Percentiles rank a stretch among this genome's conserved stretches.
Conservation (phyloP, 208 protist species). For the Trichomonas tenax region DNA sequence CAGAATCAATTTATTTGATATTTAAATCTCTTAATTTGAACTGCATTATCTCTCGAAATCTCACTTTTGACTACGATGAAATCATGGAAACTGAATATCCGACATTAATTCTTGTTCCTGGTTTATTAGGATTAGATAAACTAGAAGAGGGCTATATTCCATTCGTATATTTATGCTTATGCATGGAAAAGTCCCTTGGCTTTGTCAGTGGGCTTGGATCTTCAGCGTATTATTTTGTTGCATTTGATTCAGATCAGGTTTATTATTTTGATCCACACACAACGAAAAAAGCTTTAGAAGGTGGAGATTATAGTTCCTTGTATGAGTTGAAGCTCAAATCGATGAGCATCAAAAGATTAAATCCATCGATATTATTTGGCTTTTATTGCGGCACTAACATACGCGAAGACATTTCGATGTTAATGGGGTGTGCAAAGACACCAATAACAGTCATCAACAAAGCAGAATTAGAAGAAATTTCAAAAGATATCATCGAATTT, state of each 20-base stretch:
- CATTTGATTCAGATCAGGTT: not conserved
- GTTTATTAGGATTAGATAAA: not conserved
- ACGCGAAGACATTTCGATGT: not conserved
- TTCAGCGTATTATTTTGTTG: slow-evolving; percentile 1
- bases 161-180: not conserved
- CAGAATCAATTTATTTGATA: not conserved
- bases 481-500: not conserved
- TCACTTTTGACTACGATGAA: not conserved
- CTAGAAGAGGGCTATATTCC: not conserved
- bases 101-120: not conserved
- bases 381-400: not conserved
- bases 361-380: not conserved
- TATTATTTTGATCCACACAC: not conserved
- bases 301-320: not conserved
- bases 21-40: not conserved
- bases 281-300: not conserved
- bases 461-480: not conserved
- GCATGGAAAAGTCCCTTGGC: not conserved
- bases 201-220: not conserved
- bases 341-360: not conserved
- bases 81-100: not conserved
- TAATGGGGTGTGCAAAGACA: not conserved
- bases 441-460: not conserved
- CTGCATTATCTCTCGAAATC: not conserved
- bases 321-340: not conserved